Evolutionary conservation across 768 basidiomycete genomes (phyloP).

Genomic region (Rhodotorula taiwanensis): DNA sequence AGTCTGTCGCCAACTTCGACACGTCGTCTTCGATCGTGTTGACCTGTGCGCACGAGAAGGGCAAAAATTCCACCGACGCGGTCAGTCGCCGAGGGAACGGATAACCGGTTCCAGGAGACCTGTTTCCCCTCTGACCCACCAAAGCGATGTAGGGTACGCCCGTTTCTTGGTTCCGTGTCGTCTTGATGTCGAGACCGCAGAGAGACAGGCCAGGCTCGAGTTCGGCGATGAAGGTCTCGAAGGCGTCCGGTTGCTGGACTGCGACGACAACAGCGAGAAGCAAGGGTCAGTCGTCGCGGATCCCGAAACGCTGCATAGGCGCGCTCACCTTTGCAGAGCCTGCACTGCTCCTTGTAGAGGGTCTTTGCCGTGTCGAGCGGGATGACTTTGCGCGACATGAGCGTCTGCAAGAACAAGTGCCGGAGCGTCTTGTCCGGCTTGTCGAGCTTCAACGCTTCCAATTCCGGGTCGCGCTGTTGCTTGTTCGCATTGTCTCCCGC

Average conservation of each 20-base stretch:
- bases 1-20: conserved; percentile 78
- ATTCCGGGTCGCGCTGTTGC: neutral
- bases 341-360: conserved; percentile 63
- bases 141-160: conserved; percentile 59
- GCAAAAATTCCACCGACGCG: neutral
- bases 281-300: neutral
- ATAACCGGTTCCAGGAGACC: neutral
- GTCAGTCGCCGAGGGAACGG: neutral
- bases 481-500: neutral
- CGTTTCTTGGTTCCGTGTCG: conserved; percentile 57
- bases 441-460: conserved; percentile 5
- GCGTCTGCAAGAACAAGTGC: conserved; percentile 65
- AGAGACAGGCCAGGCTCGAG: conserved; percentile 62
- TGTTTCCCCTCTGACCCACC: conserved; percentile 46
- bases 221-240: conserved; percentile 56
- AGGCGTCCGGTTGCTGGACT: conserved; percentile 47
- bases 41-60: conserved; percentile 50
- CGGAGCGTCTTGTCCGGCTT: conserved; percentile 42
- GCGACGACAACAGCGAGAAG: neutral
- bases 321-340: conserved; percentile 60
- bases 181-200: conserved; percentile 66
- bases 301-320: too few relatives aligned
- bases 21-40: conserved; percentile 74
- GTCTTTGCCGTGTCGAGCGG: conserved; percentile 59
- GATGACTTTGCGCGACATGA: conserved; percentile 63